phyloP scores from a whole-genome alignment of 2,329 filamentous ascomycete genomes.

The Neobulgaria alba region DNA sequence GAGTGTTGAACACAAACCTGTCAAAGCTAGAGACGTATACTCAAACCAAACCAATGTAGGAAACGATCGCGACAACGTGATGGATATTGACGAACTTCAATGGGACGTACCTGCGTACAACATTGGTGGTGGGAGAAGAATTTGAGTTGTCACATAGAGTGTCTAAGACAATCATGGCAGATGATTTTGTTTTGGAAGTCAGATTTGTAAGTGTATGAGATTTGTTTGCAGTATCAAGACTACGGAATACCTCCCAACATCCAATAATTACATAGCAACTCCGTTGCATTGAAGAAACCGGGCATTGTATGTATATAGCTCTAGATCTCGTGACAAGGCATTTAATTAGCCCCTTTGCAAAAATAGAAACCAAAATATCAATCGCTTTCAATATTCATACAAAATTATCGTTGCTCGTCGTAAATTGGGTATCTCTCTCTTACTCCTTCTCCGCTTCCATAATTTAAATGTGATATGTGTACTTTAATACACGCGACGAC shows the following conservation, averaged over 20 bases:
- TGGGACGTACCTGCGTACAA: slow-evolving; percentile 17
- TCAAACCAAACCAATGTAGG: slow-evolving; percentile 7
- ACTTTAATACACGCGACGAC: slow-evolving; percentile 29
- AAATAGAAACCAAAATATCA: not conserved
- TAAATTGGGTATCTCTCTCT: not conserved
- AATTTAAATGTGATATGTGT: too few species aligned
- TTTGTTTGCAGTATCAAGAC: too few species aligned
- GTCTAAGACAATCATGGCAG: too few species aligned
- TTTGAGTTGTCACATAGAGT: not conserved
- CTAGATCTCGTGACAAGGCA: too few species aligned
- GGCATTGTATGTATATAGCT: too few species aligned
- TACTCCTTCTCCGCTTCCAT: too few species aligned
- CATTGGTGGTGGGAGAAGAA: slow-evolving; percentile 13
- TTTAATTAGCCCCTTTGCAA: not conserved
- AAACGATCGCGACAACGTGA: slow-evolving; percentile 6
- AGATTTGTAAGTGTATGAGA: too few species aligned
- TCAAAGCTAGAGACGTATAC: slow-evolving; percentile 1
- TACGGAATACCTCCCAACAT: too few species aligned
- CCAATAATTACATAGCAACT: too few species aligned
- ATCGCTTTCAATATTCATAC: slow-evolving; percentile 6
- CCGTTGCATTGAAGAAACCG: too few species aligned
- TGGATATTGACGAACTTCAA: slow-evolving; percentile 24
- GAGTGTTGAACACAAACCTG: not conserved
- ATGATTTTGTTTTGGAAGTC: too few species aligned
- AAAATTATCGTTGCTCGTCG: slow-evolving; percentile 4